Evolutionary conservation across 2,329 filamentous ascomycete genomes (phyloP).

Genomic region (Mycocentrospora acerina): DNA sequence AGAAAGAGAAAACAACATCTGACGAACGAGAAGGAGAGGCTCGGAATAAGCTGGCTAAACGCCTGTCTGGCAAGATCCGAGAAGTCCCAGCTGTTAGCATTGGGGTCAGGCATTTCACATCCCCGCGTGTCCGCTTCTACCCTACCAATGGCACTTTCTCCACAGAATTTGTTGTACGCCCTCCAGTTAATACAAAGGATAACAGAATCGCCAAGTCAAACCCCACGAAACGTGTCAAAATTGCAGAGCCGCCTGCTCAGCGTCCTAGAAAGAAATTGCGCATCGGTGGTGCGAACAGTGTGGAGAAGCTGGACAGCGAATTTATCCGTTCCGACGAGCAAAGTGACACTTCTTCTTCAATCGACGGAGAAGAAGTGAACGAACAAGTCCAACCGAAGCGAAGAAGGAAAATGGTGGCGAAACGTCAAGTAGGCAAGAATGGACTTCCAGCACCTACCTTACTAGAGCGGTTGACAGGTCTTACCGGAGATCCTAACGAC

Average conservation of each 20-base stretch:
- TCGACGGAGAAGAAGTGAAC: conserved; percentile 12
- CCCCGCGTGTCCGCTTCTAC: conserved; percentile 39
- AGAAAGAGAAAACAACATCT: too few species aligned
- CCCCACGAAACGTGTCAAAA: conserved; percentile 23
- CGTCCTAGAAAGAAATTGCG: conserved; percentile 16
- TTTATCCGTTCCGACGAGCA: conserved; percentile 8
- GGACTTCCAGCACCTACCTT: conserved; percentile 22
- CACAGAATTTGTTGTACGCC: conserved; percentile 35
- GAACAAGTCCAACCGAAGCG: conserved; percentile 2
- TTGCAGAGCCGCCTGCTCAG: conserved; percentile 11
- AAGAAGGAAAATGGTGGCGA: conserved; percentile 8
- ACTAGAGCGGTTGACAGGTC: conserved; percentile 37
- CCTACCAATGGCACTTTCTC: conserved; percentile 48
- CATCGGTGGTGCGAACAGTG: background rate
- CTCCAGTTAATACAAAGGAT: background rate
- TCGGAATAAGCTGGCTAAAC: too few species aligned
- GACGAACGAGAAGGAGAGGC: too few species aligned
- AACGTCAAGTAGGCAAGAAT: conserved; percentile 10
- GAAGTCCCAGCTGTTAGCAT: background rate
- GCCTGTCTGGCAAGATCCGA: background rate
- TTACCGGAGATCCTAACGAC: conserved; percentile 35
- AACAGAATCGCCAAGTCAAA: conserved; percentile 1
- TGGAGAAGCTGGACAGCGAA: background rate
- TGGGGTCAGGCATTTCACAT: conserved; percentile 10
- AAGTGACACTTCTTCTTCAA: conserved; percentile 10